Conservation (phyloP, 371 early-diverging fungal species). For the Blakeslea trispora region DNA sequence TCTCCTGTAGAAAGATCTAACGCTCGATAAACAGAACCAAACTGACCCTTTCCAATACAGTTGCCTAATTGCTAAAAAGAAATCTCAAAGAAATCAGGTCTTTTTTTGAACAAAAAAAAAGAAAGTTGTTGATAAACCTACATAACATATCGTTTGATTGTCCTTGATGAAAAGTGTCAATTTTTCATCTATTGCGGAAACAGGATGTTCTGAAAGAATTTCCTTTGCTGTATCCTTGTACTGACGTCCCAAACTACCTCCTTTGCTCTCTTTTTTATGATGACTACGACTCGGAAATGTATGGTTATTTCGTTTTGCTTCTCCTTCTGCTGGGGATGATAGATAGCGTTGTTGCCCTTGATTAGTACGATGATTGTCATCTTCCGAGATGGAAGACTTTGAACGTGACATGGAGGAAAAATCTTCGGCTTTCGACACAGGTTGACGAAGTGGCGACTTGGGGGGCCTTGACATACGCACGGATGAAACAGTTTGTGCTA, state of each 20-base stretch:
- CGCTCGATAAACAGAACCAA: slow-evolving; percentile 86
- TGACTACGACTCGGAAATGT: slow-evolving; percentile 27
- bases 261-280: slow-evolving; percentile 4
- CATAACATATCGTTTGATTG: slow-evolving; percentile 31
- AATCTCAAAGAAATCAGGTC: no score
- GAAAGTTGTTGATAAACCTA: no score
- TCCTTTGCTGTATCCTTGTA: slow-evolving; percentile 25
- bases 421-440: slow-evolving; percentile 9
- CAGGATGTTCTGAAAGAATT: slow-evolving; percentile 12
- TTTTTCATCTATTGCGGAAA: slow-evolving; percentile 12
- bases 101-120: no score
- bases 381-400: slow-evolving; percentile 9
- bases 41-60: slow-evolving; percentile 91
- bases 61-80: slow-evolving; percentile 88
- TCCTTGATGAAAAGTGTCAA: slow-evolving; percentile 29
- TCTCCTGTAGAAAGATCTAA: slow-evolving; percentile 86
- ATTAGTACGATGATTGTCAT: background rate
- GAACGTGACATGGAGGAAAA: slow-evolving; percentile 22
- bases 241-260: slow-evolving; percentile 35
- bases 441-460: slow-evolving; percentile 40
- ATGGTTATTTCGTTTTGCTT: slow-evolving; percentile 20
- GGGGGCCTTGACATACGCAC: slow-evolving; percentile 41
- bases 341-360: slow-evolving; percentile 8
- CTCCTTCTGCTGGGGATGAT: slow-evolving; percentile 16
- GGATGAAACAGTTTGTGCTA: slow-evolving; percentile 20